Base-by-base conservation (phyloP, 352 stramenopile species). In the Pythium vanterpoolii region DNA sequence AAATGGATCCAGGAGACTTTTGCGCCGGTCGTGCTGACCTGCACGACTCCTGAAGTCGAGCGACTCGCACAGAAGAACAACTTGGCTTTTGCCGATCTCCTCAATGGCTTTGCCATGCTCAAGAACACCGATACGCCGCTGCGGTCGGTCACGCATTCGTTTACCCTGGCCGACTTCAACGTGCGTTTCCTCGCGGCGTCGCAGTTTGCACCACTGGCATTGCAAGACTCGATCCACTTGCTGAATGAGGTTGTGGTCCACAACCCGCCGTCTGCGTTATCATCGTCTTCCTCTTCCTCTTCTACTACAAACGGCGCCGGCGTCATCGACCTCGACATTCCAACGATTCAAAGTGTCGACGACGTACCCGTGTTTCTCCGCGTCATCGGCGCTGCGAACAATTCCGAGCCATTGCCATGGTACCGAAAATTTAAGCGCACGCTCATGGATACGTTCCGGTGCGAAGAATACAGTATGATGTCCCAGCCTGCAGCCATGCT, bases 31-130 rank as follows among this genome's bases (percentile, higher is more conserved):
- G 83, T 95, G 66, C 79, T 95, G 34, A 87, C 83, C 18, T 87
- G 83, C 71, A 66, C 78, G 44, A 90, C 83, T 11, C 64, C 72
- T 11, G 86, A 95, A 67, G 80, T 83, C 3, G 83, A 95, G 65
- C 83, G 86, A 34, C 77, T 95, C 54, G 72, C 76, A 36, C 74
- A 83, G 48, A 95, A 95, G 73, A 95, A 93, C 62, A 83, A 80
- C 40, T 64, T 95, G n/a, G 73, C 74, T 6, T 68, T 93, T 24
- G 71, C 79, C 4, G 75, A 93, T 46, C 53, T 95, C 28, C 69
- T 95, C 30, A 93, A 89, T 46, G 86, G 72, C 19, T 93, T 91
- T 61, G 60, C 73, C 24, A 72, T 79, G 47, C 58, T 95, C 39
- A 53, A 73, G 8, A 65, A 84, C 49, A 77, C 75, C 48, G 77